These are phyloP conservation scores for Rhodocollybia butyracea DNA, from an alignment of 768 basidiomycete genomes.

Conservation along the genomic window DNA sequence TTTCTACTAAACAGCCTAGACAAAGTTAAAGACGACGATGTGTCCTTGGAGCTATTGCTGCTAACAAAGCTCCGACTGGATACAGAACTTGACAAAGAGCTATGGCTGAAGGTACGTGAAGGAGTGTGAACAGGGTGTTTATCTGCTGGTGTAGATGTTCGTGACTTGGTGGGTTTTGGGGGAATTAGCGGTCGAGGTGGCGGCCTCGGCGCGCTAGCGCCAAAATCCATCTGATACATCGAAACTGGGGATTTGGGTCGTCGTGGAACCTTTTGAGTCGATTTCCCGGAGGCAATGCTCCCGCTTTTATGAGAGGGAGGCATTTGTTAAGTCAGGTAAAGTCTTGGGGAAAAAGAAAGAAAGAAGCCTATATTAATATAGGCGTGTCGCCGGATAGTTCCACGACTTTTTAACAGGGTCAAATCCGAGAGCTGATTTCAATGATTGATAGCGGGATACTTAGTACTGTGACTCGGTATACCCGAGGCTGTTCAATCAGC, in stretches of 20 bases:
- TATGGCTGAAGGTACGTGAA: not conserved
- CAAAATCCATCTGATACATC: constrained; percentile 1
- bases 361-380: too few species aligned
- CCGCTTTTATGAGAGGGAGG: not conserved
- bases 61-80: constrained; percentile 1
- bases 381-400: too few species aligned
- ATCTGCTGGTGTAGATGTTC: not conserved
- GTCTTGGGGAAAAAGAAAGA: too few species aligned
- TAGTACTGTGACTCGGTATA: too few species aligned
- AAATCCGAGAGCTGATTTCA: too few species aligned
- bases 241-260: constrained; percentile 6
- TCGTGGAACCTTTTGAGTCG: not conserved
- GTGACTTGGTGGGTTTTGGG: not conserved
- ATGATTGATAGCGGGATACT: too few species aligned
- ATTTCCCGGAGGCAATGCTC: not conserved
- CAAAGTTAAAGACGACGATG: not conserved
- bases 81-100: not conserved
- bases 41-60: not conserved
- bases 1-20: not conserved
- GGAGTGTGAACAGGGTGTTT: not conserved
- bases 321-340: not conserved
- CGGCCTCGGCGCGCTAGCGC: not conserved
- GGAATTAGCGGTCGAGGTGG: not conserved
- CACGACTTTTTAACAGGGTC: too few species aligned
- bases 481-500: too few species aligned